Conservation (phyloP, 2,329 filamentous ascomycete genomes). For the Laburnicola sp. region DNA sequence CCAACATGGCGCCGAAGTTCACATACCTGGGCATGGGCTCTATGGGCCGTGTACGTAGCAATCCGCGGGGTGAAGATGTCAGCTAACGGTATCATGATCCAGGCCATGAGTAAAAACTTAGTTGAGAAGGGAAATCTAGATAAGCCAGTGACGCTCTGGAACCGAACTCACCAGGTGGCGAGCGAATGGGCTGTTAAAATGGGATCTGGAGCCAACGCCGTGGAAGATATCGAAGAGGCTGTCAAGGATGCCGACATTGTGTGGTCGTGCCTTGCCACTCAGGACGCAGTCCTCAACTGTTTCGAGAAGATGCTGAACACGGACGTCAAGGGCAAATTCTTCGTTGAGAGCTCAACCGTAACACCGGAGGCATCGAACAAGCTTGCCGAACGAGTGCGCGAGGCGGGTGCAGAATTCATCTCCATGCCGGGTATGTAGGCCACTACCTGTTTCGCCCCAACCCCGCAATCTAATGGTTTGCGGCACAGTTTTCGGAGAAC, state of each 20-base stretch:
- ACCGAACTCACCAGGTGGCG: conserved; percentile 4
- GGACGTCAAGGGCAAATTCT: conserved; percentile 7
- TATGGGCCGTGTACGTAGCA: conserved; percentile 4
- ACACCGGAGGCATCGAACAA: conserved; percentile 6
- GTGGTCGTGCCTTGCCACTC: conserved; percentile 8
- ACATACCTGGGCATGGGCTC: conserved; percentile 7
- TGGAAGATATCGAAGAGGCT: conserved; percentile 2
- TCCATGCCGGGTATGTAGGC: conserved; percentile 1
- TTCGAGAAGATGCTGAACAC: conserved; percentile 4
- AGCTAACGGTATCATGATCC: not conserved
- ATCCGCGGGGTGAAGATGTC: not conserved
- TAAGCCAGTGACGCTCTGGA: conserved; percentile 7
- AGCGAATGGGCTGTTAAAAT: conserved; percentile 4
- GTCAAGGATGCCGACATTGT: conserved; percentile 5
- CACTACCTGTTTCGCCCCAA: not conserved
- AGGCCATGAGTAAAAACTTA: conserved; percentile 9
- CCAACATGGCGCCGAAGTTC: conserved; percentile 4
- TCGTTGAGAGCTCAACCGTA: conserved; percentile 10
- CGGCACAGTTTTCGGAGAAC: conserved; percentile 10
- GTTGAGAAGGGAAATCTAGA: conserved; percentile 9
- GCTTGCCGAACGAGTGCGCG: conserved; percentile 3
- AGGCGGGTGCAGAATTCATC: conserved; percentile 10
- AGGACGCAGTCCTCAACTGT: conserved; percentile 6
- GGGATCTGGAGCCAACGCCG: not conserved
- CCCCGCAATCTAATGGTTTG: not conserved